Evolutionary conservation across 805 yeast genomes (phyloP).

Genomic region (Debaryomyces tyrocola): DNA sequence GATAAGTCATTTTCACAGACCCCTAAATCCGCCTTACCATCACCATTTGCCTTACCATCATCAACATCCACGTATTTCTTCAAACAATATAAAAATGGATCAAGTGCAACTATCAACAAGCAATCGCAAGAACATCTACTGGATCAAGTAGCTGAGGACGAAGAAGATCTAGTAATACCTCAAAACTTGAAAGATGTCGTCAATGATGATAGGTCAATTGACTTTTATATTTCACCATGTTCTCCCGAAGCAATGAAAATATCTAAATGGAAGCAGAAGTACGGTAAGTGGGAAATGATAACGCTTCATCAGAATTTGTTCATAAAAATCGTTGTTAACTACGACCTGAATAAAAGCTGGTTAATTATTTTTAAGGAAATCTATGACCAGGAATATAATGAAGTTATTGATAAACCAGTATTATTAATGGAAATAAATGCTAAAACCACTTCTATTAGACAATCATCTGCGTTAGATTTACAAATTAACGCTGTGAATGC

Average conservation of each 20-base stretch:
- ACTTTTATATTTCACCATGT: slow-evolving; percentile 35
- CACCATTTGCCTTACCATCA: slow-evolving; percentile 47
- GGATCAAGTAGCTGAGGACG: slow-evolving; percentile 6
- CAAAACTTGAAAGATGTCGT: slow-evolving; percentile 35
- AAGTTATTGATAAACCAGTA: slow-evolving; percentile 36
- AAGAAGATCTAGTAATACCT: slow-evolving; percentile 30
- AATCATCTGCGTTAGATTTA: slow-evolving; percentile 40
- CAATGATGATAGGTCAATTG: slow-evolving; percentile 37
- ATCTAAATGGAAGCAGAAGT: slow-evolving; percentile 42
- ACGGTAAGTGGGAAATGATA: slow-evolving; percentile 47
- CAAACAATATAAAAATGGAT: slow-evolving; percentile 24
- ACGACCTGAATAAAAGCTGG: slow-evolving; percentile 36
- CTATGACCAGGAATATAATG: slow-evolving; percentile 26
- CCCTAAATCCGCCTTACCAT: slow-evolving; percentile 22
- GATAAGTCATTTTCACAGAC: slow-evolving; percentile 13
- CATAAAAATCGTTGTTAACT: slow-evolving; percentile 38
- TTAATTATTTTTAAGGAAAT: slow-evolving; percentile 42
- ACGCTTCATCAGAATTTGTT: slow-evolving; percentile 37
- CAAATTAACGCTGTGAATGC: slow-evolving; percentile 34
- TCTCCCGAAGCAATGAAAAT: slow-evolving; percentile 37
- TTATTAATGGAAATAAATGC: slow-evolving; percentile 31
- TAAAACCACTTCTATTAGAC: slow-evolving; percentile 22
- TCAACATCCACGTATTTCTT: slow-evolving; percentile 42
- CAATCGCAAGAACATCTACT: not conserved
- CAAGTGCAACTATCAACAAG: slow-evolving; percentile 6